Evolutionary conservation across 2,329 filamentous ascomycete genomes (phyloP), one percentile per base, ranked within the genome.

Genomic region (Trichoderma afroharzianum): DNA sequence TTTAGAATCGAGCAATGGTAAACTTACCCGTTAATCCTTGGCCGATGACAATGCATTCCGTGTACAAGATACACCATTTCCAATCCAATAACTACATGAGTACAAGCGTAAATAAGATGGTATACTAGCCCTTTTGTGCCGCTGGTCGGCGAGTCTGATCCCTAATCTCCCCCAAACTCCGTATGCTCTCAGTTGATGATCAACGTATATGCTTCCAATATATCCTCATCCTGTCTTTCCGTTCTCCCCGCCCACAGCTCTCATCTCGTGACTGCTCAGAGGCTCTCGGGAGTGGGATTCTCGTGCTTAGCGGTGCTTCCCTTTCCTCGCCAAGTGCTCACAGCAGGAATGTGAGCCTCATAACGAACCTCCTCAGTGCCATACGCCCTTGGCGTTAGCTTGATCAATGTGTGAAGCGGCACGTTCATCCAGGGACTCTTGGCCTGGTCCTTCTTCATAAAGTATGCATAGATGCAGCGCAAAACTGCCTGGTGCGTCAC

Each of bases 351-450:
- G 79, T 97, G 92, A 8, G 95, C 95, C 80, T 93, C 92, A 78
- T 94, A 93, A 58, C 94, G 88, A 81, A 96, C 89, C 80, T 98
- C 94, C 72, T 97, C 91, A 1, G 96, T 99, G 63, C 93, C 93
- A 80, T 99, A 99, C 8, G 96, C 96, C 73, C 93, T 90, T 2
- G 96, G 96, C 6, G 96, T 98, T 66, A 99, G 87, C 83, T 98
- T 98, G 83, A 99, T 98, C 62, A 99, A 86, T 9, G 94, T 97
- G 81, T 99, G 96, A 73, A 99, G 86, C 7, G 96, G 96, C 9
- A 99, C 96, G 78, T 98, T 95, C 93, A 98, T 97, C 96, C 96
- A 99, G 0, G 96, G 96, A 75, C 93, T 96, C 82, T 93, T 89
- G 76, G 95, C 91, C 82, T 98, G 96, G 69, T 94, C 92, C 78